Conservation (phyloP, 192 early-diverging fungal genomes). For the Chytriomyces sp. region DNA sequence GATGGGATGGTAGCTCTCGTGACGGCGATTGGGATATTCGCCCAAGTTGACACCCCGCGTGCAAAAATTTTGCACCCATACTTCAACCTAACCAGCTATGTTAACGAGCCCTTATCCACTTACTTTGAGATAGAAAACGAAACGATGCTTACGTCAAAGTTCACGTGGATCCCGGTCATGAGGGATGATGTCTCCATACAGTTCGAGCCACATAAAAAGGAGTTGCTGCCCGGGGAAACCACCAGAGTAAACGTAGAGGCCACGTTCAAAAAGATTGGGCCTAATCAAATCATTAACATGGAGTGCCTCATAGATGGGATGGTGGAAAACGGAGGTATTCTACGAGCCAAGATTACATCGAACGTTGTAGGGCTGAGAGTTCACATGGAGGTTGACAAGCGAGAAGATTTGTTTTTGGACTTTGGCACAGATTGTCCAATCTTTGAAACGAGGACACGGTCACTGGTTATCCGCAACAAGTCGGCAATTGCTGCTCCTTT, state of each 20-base stretch:
- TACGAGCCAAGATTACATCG: constrained; percentile 31
- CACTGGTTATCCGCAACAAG: constrained; percentile 44
- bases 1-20: background rate
- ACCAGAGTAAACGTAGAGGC: constrained; percentile 29
- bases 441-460: constrained; percentile 41
- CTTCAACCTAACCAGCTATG: constrained; percentile 33
- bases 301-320: constrained; percentile 45
- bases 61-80: constrained; percentile 29
- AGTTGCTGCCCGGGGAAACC: constrained; percentile 26
- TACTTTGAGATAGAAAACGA: constrained; percentile 38
- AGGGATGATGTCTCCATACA: background rate
- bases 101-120: constrained; percentile 39
- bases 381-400: constrained; percentile 1
- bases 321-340: constrained; percentile 42
- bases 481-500: constrained; percentile 45
- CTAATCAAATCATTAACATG: constrained; percentile 25
- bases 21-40: constrained; percentile 34
- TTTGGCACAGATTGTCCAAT: constrained; percentile 54
- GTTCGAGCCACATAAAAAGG: constrained; percentile 28
- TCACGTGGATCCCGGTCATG: constrained; percentile 22
- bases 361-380: constrained; percentile 38
- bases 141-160: constrained; percentile 36
- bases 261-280: constrained; percentile 24
- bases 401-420: constrained; percentile 25
- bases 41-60: constrained; percentile 41